Conservation (phyloP, 495 filamentous ascomycete species). For the Aspergillus bertholletiae region DNA sequence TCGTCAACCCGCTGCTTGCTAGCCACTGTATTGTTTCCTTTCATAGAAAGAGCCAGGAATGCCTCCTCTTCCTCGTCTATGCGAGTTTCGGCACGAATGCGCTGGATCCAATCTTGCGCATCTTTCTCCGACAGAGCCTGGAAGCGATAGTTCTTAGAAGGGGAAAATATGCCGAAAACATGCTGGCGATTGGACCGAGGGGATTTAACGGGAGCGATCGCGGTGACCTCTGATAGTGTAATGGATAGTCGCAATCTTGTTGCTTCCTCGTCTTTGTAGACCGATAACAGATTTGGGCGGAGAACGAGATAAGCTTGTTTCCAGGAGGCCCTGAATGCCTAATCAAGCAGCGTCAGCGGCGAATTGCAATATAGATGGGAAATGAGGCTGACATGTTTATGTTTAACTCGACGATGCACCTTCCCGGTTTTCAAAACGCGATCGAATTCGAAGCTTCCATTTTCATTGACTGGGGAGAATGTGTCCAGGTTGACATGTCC, state of each 20-base stretch:
- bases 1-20: constrained; percentile 40
- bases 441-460: constrained; percentile 94
- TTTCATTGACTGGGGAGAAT: constrained; percentile 83
- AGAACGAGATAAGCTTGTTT: constrained; percentile 87
- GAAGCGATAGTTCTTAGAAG: constrained; percentile 86
- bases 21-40: constrained; percentile 28
- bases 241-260: constrained; percentile 85
- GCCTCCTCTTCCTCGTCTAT: constrained; percentile 85
- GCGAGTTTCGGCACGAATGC: constrained; percentile 74
- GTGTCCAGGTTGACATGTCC: constrained; percentile 57
- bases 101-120: constrained; percentile 80
- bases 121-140: constrained; percentile 70
- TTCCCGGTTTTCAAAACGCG: constrained; percentile 84
- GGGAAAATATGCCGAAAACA: constrained; percentile 91
- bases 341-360: constrained; percentile 4
- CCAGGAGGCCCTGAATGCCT: constrained; percentile 59
- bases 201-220: constrained; percentile 82
- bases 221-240: constrained; percentile 83
- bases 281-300: constrained; percentile 87
- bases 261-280: constrained; percentile 90
- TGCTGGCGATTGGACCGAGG: constrained; percentile 75
- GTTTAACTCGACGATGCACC: constrained; percentile 81
- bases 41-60: constrained; percentile 55
- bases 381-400: constrained; percentile 72
- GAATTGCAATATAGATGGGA: constrained; percentile 2